Conservation (phyloP, 2,329 filamentous ascomycete genomes). For the Epichloe gansuensis region DNA sequence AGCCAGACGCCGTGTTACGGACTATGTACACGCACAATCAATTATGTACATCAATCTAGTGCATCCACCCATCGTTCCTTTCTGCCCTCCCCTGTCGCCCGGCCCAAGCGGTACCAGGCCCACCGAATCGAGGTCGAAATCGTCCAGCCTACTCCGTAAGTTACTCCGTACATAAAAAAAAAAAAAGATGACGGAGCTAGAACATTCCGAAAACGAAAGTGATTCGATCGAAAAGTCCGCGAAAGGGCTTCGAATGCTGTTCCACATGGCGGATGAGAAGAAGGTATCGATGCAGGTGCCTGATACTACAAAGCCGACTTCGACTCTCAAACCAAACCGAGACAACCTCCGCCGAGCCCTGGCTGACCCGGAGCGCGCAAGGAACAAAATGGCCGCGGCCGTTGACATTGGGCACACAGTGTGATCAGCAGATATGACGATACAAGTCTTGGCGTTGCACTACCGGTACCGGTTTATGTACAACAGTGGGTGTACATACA, state of each 20-base stretch:
- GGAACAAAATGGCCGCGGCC: not conserved
- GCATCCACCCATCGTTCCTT: not conserved
- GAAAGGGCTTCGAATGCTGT: not conserved
- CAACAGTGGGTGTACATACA: no score
- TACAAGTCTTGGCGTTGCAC: conserved; percentile 6
- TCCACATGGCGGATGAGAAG: not conserved
- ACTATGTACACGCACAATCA: no score
- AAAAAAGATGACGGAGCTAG: no score
- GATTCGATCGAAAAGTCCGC: not conserved
- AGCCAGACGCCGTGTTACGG: not conserved
- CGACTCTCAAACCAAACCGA: no score
- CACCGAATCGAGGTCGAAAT: not conserved
- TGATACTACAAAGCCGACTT: no score
- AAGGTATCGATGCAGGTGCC: no score
- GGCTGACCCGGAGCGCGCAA: not conserved
- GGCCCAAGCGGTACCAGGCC: not conserved
- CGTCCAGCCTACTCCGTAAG: not conserved
- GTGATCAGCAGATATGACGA: not conserved
- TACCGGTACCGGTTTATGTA: not conserved
- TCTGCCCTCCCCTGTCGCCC: not conserved
- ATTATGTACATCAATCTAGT: not conserved
- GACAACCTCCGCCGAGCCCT: not conserved
- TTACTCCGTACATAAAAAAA: no score
- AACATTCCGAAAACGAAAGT: not conserved
- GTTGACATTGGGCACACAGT: not conserved